phyloP scores from a whole-genome alignment of 225 moss, liverwort and hornwort genomes.

The Bryoerythrophyllum caledonicum region DNA sequence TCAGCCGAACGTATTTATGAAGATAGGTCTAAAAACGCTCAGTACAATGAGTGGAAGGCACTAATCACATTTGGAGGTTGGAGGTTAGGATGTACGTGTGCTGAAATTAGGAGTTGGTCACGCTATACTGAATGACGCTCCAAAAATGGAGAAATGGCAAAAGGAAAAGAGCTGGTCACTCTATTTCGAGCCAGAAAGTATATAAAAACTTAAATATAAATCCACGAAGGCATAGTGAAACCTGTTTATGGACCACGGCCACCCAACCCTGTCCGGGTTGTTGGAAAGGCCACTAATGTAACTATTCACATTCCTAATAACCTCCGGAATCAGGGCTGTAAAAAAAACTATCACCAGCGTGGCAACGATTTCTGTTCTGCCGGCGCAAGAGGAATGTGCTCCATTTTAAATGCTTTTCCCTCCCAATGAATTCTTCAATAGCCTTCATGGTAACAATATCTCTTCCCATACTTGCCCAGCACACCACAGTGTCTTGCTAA shows the following conservation, averaged over 20 bases:
- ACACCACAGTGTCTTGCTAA: not conserved
- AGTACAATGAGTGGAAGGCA: not conserved
- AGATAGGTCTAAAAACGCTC: not conserved
- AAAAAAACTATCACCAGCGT: conserved; percentile 2
- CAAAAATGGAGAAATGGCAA: not conserved
- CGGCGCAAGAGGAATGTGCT: conserved; percentile 12
- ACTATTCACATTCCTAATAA: not conserved
- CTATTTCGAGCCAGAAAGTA: not conserved
- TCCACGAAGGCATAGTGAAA: not conserved
- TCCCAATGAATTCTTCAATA: not conserved
- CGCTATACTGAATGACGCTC: not conserved
- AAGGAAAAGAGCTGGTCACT: not conserved
- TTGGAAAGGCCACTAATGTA: not conserved
- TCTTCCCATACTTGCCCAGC: not conserved
- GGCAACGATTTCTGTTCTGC: conserved; percentile 21
- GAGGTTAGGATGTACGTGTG: not conserved
- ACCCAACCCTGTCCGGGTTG: not conserved
- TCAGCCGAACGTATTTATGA: not conserved
- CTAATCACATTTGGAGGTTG: not conserved
- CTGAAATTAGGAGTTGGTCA: not conserved
- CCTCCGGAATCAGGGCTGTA: not conserved
- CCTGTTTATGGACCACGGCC: not conserved
- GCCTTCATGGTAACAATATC: not conserved
- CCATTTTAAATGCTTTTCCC: not conserved
- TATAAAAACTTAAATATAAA: not conserved